Conservation (phyloP, 2,329 filamentous ascomycete species). For the Leptographium wingfieldii region DNA sequence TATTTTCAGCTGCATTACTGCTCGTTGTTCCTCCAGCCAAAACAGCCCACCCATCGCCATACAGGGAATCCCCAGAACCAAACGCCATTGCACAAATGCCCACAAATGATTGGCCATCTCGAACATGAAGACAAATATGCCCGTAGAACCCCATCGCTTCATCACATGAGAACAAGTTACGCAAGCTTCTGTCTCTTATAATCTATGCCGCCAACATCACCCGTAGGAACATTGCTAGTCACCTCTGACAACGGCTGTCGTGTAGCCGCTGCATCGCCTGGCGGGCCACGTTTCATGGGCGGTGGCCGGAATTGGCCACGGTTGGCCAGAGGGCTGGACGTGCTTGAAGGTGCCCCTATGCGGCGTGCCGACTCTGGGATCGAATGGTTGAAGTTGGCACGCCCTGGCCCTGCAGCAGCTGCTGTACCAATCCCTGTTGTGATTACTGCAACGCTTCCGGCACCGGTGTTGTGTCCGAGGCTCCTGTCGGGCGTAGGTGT, state of each 20-base stretch:
- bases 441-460: background rate
- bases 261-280: constrained; percentile 12
- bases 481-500: background rate
- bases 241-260: constrained; percentile 39
- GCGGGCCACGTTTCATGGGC: constrained; percentile 41
- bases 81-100: background rate
- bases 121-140: background rate
- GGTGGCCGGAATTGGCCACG: constrained; percentile 45
- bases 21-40: background rate
- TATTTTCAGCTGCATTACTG: background rate
- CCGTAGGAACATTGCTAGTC: constrained; percentile 27
- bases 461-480: background rate
- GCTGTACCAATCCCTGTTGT: background rate
- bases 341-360: constrained; percentile 44
- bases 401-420: background rate
- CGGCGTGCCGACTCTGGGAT: constrained; percentile 34
- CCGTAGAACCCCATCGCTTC: background rate
- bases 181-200: constrained; percentile 36
- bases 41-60: background rate
- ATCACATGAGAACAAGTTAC: background rate
- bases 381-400: background rate
- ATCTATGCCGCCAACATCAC: constrained; percentile 24
- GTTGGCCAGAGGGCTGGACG: constrained; percentile 45
- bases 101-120: background rate
- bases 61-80: background rate